phyloP scores from a whole-genome alignment of 2,329 filamentous ascomycete species.

The Harringtonia lauricola region DNA sequence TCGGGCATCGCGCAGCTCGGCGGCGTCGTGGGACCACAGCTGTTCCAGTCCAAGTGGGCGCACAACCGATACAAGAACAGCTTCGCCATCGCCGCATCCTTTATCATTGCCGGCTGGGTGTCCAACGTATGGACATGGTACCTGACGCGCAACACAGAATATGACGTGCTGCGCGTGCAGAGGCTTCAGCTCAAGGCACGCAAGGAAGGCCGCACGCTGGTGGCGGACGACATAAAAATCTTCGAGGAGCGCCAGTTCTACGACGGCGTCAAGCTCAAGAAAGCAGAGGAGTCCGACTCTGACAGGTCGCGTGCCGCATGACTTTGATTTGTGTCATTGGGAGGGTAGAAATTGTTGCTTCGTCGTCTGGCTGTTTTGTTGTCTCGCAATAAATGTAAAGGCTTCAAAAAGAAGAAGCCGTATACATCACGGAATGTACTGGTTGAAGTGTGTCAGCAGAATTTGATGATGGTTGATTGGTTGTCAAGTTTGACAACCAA shows the following conservation, averaged over 20 bases:
- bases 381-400: no score
- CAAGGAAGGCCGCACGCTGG: slow-evolving; percentile 6
- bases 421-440: no score
- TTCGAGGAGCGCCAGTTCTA: slow-evolving; percentile 18
- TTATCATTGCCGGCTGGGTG: slow-evolving; percentile 14
- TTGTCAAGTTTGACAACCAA: no score
- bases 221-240: slow-evolving; percentile 8
- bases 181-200: slow-evolving; percentile 10
- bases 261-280: no score
- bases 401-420: no score
- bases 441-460: no score
- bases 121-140: slow-evolving; percentile 16
- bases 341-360: no score
- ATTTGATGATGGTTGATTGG: no score
- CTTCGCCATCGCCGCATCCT: slow-evolving; percentile 15
- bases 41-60: slow-evolving; percentile 23
- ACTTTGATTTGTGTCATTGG: no score
- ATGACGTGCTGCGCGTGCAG: slow-evolving; percentile 15
- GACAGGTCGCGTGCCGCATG: no score
- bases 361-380: no score
- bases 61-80: slow-evolving; percentile 20
- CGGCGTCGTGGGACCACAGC: slow-evolving; percentile 24
- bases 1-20: slow-evolving; percentile 31
- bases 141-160: slow-evolving; percentile 15
- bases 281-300: no score